Evolutionary conservation across 176 grass and related monocot species (phyloP).

Genomic region (Zoysia pacifica): DNA sequence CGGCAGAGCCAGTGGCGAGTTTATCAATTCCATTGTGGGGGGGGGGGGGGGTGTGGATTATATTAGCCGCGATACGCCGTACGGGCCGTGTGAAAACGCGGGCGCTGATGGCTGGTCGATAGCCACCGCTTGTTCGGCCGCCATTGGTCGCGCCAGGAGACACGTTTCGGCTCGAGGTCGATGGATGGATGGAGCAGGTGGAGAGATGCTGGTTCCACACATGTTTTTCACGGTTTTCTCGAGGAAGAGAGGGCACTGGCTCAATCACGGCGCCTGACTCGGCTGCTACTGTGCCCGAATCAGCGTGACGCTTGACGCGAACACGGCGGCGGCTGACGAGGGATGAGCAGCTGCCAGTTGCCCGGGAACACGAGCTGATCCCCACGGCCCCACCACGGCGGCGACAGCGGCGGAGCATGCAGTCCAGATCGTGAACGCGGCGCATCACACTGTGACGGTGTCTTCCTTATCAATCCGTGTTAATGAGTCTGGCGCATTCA

Average conservation of each 20-base stretch:
- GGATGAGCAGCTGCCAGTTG: background rate
- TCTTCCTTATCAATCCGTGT: background rate
- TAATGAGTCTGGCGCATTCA: background rate
- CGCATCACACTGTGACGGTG: too few relatives aligned
- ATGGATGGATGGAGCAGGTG: background rate
- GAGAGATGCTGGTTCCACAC: too few relatives aligned
- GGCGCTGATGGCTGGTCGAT: background rate
- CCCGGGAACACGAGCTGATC: background rate
- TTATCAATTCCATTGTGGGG: background rate
- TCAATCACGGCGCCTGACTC: too few relatives aligned
- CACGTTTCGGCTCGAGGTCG: constrained; percentile 35
- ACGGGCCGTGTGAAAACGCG: background rate
- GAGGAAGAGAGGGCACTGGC: background rate
- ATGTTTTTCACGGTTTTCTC: too few relatives aligned
- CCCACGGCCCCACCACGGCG: too few relatives aligned
- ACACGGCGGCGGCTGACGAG: background rate
- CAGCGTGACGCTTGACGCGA: background rate
- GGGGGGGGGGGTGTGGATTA: background rate
- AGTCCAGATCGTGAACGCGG: too few relatives aligned
- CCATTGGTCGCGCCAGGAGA: constrained; percentile 21
- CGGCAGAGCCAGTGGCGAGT: background rate
- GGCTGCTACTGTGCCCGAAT: background rate
- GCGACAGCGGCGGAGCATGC: background rate
- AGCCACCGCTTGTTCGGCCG: constrained; percentile 12
- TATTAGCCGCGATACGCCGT: background rate